Base-by-base conservation (phyloP, 1,139 yeast genomes). In the Lodderomyces elongisporus region DNA sequence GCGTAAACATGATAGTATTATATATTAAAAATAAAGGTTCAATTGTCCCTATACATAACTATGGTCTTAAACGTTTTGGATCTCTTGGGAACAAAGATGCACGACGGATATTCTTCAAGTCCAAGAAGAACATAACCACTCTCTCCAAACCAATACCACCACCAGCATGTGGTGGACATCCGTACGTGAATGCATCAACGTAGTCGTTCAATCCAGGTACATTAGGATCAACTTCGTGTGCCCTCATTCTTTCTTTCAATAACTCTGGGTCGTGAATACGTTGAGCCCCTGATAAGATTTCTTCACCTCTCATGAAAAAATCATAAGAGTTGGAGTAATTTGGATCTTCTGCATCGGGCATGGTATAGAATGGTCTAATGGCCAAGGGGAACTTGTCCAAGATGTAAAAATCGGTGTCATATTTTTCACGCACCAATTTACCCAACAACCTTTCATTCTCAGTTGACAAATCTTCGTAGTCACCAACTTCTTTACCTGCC, bases 221-320 rank as follows among this genome's bases (percentile, higher is more conserved):
- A 37, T 64, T 65, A 41, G 95, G 87, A 56, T 85, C 85, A 38
- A 93, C 79, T 30, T 77, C 97, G 52, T 84, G 95, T 31, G 70
- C 82, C 35, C 60, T 69, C 82, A 93, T 81, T 67, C 97, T 80
- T 63, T 84, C 76, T 49, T 67, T 73, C 56, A 91, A 76, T 52
- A 91, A 72, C 41, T 70, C 85, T 36, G 95, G 79, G 60, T 93
- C 98, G 60, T 91, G 99, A 50, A 91, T 77, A 76, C 99, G 96
- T 70, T 91, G 99, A 38, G 98, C 98, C 52, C 99, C 99, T 16
- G 96, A 88, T 51, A 91, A 70, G 52, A 91, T 91, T 66, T 91
- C 99, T 70, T 91, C 98, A 56, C 99, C 99, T 69, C 98, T 83
- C 97, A 91, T 91, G 73, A 93, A 93, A 79, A 93, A 91, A 70